A percentile compares a stretch with the other conserved stretches of the same genome.
Conservation (phyloP, 768 basidiomycete genomes). For the Tubosaeta sp. region DNA sequence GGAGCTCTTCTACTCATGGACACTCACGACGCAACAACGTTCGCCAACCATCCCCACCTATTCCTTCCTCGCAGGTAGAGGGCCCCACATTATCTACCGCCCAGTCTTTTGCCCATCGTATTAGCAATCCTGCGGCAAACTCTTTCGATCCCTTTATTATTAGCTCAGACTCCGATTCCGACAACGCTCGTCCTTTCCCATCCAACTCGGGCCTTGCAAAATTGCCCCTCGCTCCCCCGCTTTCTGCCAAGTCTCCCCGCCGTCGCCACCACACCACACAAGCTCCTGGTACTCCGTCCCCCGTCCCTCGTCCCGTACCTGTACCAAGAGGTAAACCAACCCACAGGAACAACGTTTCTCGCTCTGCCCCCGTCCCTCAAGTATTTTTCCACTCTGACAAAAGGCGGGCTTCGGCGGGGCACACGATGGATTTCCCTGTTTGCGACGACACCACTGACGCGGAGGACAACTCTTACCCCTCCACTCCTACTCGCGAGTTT, state of each 20-base stretch:
- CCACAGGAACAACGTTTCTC: slow-evolving; percentile 35
- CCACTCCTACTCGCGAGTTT: slow-evolving; percentile 52
- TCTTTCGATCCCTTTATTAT: slow-evolving; percentile 48
- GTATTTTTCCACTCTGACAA: slow-evolving; percentile 28
- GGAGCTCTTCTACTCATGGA: slow-evolving; percentile 44
- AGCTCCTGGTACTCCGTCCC: slow-evolving; percentile 34
- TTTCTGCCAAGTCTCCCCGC: slow-evolving; percentile 54
- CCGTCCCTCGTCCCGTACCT: slow-evolving; percentile 42
- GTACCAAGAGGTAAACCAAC: slow-evolving; percentile 36
- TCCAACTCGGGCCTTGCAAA: slow-evolving; percentile 16
- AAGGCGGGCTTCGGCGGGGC: slow-evolving; percentile 32
- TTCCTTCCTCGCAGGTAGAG: slow-evolving; percentile 67
- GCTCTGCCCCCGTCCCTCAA: slow-evolving; percentile 49
- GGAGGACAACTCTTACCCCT: slow-evolving; percentile 39
- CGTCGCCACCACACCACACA: slow-evolving; percentile 44
- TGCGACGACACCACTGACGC: slow-evolving; percentile 69
- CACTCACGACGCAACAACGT: slow-evolving; percentile 46
- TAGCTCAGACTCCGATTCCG: slow-evolving; percentile 42
- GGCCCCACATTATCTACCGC: slow-evolving; percentile 28
- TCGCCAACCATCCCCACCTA: slow-evolving; percentile 63
- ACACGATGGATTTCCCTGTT: slow-evolving; percentile 50
- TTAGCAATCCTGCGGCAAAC: slow-evolving; percentile 34
- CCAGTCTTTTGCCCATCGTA: slow-evolving; percentile 24
- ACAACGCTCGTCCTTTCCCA: slow-evolving; percentile 33
- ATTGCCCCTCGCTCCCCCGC: slow-evolving; percentile 39